A percentile compares a stretch with the other conserved stretches of the same genome.
phyloP scores from a whole-genome alignment of 306 rosid genomes.

The Lagenaria siceraria region DNA sequence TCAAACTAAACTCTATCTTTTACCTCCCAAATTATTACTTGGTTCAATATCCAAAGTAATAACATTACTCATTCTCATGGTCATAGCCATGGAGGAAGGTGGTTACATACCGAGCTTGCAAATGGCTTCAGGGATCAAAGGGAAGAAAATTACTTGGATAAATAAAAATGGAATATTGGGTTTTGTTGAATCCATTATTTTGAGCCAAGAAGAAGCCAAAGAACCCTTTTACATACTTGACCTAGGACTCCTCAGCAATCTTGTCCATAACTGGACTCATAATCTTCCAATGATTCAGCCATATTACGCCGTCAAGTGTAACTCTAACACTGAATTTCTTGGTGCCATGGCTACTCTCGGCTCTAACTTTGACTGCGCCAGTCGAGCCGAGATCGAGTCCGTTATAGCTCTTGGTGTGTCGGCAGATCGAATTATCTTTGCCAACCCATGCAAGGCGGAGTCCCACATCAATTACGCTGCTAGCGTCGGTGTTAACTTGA shows the following conservation, averaged over 20 bases:
- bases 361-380: conserved; percentile 4
- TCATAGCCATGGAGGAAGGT: no score
- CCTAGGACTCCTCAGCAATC: not conserved
- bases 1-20: no score
- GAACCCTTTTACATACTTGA: conserved; percentile 6
- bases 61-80: no score
- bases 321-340: not conserved
- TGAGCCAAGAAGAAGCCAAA: not conserved
- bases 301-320: conserved; percentile 8
- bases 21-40: no score
- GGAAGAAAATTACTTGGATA: not conserved
- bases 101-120: not conserved
- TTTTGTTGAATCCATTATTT: conserved; percentile 8
- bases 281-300: not conserved
- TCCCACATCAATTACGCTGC: conserved; percentile 11
- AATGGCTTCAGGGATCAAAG: not conserved
- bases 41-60: no score
- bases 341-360: conserved; percentile 9
- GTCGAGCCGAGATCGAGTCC: conserved; percentile 9
- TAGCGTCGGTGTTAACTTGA: not conserved
- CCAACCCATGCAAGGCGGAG: conserved; percentile 10
- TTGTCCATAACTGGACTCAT: conserved; percentile 3
- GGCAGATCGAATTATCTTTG: not conserved
- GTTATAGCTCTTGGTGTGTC: not conserved
- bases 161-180: not conserved